phyloP scores from a whole-genome alignment of 2,329 filamentous ascomycete genomes.

The Beauveria scarabaeidicola region DNA sequence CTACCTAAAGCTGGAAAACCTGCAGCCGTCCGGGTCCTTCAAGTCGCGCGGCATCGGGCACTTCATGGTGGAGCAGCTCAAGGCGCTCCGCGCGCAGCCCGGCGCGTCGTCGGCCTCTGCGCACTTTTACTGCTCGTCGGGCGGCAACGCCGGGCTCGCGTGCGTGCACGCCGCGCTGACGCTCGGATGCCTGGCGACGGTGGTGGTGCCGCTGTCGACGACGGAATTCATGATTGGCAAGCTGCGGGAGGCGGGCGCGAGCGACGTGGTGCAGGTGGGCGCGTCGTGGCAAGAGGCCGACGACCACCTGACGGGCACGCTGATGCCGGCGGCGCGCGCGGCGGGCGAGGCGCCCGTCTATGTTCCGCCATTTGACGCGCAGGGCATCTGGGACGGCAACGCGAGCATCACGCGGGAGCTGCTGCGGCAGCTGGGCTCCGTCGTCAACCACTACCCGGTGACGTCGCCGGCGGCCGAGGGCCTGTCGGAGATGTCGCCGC shows the following conservation, averaged over 20 bases:
- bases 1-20: constrained; percentile 73
- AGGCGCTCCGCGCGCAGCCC: constrained; percentile 19
- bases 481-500: constrained; percentile 44
- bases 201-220: constrained; percentile 61
- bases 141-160: constrained; percentile 73
- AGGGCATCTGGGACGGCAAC: constrained; percentile 58
- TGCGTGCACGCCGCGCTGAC: constrained; percentile 62
- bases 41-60: constrained; percentile 72
- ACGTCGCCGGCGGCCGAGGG: constrained; percentile 60
- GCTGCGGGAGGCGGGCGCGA: constrained; percentile 53
- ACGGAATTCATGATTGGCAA: constrained; percentile 60
- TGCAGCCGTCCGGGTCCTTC: constrained; percentile 77
- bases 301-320: constrained; percentile 48
- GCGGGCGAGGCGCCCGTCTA: constrained; percentile 41
- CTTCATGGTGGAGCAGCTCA: constrained; percentile 46
- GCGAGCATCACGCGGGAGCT: constrained; percentile 44
- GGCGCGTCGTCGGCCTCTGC: constrained; percentile 7
- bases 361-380: constrained; percentile 58
- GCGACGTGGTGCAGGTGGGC: constrained; percentile 56
- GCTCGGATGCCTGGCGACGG: constrained; percentile 55
- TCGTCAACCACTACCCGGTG: constrained; percentile 15
- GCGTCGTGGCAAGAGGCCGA: constrained; percentile 63
- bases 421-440: constrained; percentile 24
- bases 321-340: constrained; percentile 26
- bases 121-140: constrained; percentile 67